Conservation (phyloP, 2,329 filamentous ascomycete species). For the Ilyonectria robusta region DNA sequence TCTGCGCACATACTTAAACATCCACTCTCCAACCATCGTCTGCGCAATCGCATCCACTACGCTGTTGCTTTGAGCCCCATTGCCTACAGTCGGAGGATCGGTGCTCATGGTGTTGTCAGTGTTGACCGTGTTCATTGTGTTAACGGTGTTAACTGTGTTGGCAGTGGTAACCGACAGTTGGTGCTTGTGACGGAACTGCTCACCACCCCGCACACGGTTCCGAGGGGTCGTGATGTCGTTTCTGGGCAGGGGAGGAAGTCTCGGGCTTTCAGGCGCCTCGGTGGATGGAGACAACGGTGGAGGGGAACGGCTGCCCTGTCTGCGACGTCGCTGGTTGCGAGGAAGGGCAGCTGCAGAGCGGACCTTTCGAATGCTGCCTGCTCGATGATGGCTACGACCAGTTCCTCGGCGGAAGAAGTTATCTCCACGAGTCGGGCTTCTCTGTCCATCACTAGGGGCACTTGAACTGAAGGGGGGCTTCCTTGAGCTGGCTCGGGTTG, state of each 20-base stretch:
- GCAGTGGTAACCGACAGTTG: slow-evolving; percentile 74
- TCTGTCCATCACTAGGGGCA: slow-evolving; percentile 77
- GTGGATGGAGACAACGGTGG: slow-evolving; percentile 78
- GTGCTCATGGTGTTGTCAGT: slow-evolving; percentile 66
- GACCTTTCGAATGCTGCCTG: slow-evolving; percentile 82
- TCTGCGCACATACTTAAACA: slow-evolving; percentile 91
- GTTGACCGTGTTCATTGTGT: slow-evolving; percentile 56
- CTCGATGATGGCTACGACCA: slow-evolving; percentile 65
- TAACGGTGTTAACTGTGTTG: slow-evolving; percentile 68
- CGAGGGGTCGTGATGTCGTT: slow-evolving; percentile 79
- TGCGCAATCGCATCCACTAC: slow-evolving; percentile 98
- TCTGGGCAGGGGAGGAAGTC: slow-evolving; percentile 78
- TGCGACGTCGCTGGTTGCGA: slow-evolving; percentile 64
- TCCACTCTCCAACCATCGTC: slow-evolving; percentile 98
- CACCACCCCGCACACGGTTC: slow-evolving; percentile 57
- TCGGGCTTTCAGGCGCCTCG: slow-evolving; percentile 77
- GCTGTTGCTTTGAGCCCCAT: slow-evolving; percentile 76
- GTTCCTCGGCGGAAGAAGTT: slow-evolving; percentile 69
- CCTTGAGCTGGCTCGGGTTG: slow-evolving; percentile 88
- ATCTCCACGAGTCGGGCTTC: slow-evolving; percentile 79
- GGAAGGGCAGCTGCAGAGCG: slow-evolving; percentile 85
- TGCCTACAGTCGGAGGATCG: slow-evolving; percentile 62
- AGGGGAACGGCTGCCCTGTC: slow-evolving; percentile 71
- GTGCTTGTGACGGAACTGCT: slow-evolving; percentile 66
- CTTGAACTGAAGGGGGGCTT: slow-evolving; percentile 77